Evolutionary conservation across 495 filamentous ascomycete genomes (phyloP), one percentile per base, ranked within the genome.

Genomic region (Cairneyella variabilis): DNA sequence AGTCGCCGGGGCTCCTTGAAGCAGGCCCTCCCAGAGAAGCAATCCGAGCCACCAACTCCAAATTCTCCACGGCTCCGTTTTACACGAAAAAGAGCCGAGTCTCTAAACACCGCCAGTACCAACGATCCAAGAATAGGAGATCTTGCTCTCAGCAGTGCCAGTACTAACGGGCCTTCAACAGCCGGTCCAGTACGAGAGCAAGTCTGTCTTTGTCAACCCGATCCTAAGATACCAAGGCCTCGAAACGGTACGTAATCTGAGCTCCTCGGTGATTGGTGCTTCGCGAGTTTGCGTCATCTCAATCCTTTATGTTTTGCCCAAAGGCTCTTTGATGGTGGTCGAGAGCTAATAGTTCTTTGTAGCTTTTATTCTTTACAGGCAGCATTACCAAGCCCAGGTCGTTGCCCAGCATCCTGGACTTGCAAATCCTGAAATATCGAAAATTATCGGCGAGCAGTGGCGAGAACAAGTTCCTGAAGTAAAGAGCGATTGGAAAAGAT

Each of bases 341-440:
- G 32, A 49, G 43, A 30, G 18, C 46, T 44, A 27, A 46, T 23
- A 26, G n/a, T 40, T 61, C 57, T 63, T 68, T 63, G 58, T 66
- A 98, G 93, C 95, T 30, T 98, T 98, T 70, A 98, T 98, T 60
- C 79, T 98, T 60, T 98, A 96, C 71, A 88, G 93, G 25, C 93
- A 97, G 66, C 89, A 95, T 68, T 84, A 93, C 64, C 93, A 97
- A 71, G 83, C 84, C 5, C 71, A 78, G 8, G 87, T 97, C 9
- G 86, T 92, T 7, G 76, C 83, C 10, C 82, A 88, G 60, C 77
- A 97, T 64, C 93, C 91, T 5, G 90, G 91, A 37, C 81, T 96
- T 57, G 83, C 95, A 28, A 98, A 98, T 69, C 93, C 93, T 4
- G 91, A 98, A 44, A 96, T 98, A 53, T 97, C 93, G 32, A 97